Evolutionary conservation across 805 yeast species (phyloP).

Genomic region (Yamadazyma akitaensis): DNA sequence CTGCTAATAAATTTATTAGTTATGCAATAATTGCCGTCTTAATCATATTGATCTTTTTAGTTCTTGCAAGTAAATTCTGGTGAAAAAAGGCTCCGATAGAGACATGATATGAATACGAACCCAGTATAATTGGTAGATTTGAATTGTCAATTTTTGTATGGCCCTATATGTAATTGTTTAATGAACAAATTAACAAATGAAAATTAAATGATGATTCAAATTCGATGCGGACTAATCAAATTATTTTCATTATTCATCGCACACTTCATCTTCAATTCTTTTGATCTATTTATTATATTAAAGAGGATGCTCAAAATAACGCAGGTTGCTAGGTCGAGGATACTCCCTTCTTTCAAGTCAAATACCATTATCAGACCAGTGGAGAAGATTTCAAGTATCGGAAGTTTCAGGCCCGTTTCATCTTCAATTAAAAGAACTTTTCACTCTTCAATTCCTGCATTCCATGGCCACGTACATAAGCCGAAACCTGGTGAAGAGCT

Average conservation of each 20-base stretch:
- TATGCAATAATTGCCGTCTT: constrained; percentile 89
- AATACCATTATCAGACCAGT: neutral
- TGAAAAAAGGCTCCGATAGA: constrained; percentile 18
- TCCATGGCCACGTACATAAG: constrained; percentile 84
- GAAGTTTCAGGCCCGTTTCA: neutral
- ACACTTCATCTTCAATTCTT: neutral
- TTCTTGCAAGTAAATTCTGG: constrained; percentile 78
- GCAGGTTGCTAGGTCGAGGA: neutral
- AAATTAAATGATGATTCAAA: neutral
- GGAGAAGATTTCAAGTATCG: neutral
- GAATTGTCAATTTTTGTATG: too few species aligned
- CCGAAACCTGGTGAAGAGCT: constrained; percentile 93
- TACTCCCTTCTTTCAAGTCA: neutral
- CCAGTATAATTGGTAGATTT: too few species aligned
- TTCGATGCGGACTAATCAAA: constrained; percentile 9
- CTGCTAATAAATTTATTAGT: constrained; percentile 86
- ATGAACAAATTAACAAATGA: neutral
- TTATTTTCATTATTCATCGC: constrained; percentile 8
- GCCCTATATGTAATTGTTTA: constrained; percentile 1
- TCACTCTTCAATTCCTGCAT: constrained; percentile 18
- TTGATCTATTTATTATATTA: neutral
- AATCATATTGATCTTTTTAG: constrained; percentile 75
- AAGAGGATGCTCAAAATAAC: neutral
- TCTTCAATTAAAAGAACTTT: constrained; percentile 10
- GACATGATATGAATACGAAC: too few species aligned